These are phyloP conservation scores for Pleurotus sapidus DNA, from an alignment of 768 basidiomycete species.

Conservation along the genomic window DNA sequence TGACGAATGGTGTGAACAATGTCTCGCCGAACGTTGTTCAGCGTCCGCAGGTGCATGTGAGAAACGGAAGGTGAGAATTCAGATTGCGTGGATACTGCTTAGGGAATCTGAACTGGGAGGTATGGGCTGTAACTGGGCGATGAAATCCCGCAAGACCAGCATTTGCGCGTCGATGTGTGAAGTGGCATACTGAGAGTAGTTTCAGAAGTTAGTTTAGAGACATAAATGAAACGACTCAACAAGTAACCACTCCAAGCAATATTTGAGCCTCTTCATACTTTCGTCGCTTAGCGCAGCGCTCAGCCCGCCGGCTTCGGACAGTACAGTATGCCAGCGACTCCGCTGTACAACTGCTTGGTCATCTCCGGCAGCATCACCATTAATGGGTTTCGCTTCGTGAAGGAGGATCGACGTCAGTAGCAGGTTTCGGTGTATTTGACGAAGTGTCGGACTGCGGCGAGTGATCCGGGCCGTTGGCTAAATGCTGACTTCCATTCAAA, in stretches of 20 bases:
- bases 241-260: slow-evolving; percentile 87
- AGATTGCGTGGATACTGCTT: neutral
- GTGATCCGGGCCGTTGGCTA: too few relatives aligned
- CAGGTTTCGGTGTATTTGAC: too few relatives aligned
- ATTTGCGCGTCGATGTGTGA: slow-evolving; percentile 87
- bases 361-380: slow-evolving; percentile 20
- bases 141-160: slow-evolving; percentile 79
- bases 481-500: too few relatives aligned
- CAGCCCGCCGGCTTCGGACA: slow-evolving; percentile 85
- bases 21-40: slow-evolving; percentile 72
- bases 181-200: slow-evolving; percentile 68
- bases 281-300: slow-evolving; percentile 89
- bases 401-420: slow-evolving; percentile 4
- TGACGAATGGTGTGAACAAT: slow-evolving; percentile 88
- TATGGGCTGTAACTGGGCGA: slow-evolving; percentile 60
- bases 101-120: slow-evolving; percentile 22
- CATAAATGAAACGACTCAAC: slow-evolving; percentile 42
- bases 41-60: slow-evolving; percentile 57
- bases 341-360: slow-evolving; percentile 59
- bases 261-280: slow-evolving; percentile 81
- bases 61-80: slow-evolving; percentile 11
- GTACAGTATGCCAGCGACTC: slow-evolving; percentile 82
- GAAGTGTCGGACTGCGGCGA: too few relatives aligned
- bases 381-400: slow-evolving; percentile 10
- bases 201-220: slow-evolving; percentile 7